Conservation (phyloP, 2,329 filamentous ascomycete genomes). For the Chrysoporthe puriensis region DNA sequence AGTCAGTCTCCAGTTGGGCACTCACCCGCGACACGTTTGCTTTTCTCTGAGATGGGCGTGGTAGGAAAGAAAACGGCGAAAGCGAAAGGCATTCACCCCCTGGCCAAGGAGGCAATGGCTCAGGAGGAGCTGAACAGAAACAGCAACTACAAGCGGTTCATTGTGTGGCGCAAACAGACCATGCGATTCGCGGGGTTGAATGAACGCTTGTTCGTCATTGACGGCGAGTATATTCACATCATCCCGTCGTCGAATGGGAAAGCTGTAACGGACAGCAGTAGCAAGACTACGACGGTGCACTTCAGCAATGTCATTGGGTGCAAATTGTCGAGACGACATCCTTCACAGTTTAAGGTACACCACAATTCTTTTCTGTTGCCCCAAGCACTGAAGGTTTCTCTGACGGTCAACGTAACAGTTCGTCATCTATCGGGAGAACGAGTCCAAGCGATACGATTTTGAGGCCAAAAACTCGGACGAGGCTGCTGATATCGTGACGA, state of each 20-base stretch:
- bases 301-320: slow-evolving; percentile 82
- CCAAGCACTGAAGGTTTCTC: neutral
- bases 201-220: slow-evolving; percentile 76
- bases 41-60: slow-evolving; percentile 27
- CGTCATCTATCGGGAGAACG: slow-evolving; percentile 74
- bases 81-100: slow-evolving; percentile 63
- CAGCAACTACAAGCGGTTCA: slow-evolving; percentile 73
- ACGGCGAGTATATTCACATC: slow-evolving; percentile 86
- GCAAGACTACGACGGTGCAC: slow-evolving; percentile 79
- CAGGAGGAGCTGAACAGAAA: slow-evolving; percentile 60
- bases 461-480: slow-evolving; percentile 74
- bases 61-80: slow-evolving; percentile 55
- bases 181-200: slow-evolving; percentile 79
- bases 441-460: slow-evolving; percentile 84
- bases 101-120: slow-evolving; percentile 66
- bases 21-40: slow-evolving; percentile 22
- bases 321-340: slow-evolving; percentile 79
- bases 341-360: slow-evolving; percentile 74
- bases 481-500: slow-evolving; percentile 76
- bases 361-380: slow-evolving; percentile 29
- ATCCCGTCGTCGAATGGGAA: slow-evolving; percentile 73
- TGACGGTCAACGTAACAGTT: slow-evolving; percentile 47
- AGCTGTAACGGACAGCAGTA: slow-evolving; percentile 63
- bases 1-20: slow-evolving; percentile 28
- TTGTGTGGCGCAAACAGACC: slow-evolving; percentile 79